These are phyloP conservation scores for Dichotomocladium elegans DNA, from an alignment of 371 early-diverging fungal genomes.

Conservation along the genomic window DNA sequence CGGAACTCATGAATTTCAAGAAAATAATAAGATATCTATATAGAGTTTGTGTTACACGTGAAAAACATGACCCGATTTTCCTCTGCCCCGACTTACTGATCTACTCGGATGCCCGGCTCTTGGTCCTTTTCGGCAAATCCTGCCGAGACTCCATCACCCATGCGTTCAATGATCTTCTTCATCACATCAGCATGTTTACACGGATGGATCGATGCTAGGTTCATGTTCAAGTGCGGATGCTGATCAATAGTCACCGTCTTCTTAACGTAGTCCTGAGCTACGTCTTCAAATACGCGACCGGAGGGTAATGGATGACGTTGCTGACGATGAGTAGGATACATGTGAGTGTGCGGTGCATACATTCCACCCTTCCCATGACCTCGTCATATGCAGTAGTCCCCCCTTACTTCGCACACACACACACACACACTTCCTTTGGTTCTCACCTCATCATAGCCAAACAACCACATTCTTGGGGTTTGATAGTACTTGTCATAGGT, in stretches of 20 bases:
- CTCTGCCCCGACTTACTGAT: slow-evolving; percentile 65
- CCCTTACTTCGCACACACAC: background rate
- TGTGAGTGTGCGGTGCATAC: background rate
- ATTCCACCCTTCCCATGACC: background rate
- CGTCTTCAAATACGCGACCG: slow-evolving; percentile 90
- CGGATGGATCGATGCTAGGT: slow-evolving; percentile 92
- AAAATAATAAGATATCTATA: slow-evolving; percentile 84
- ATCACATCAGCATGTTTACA: slow-evolving; percentile 98
- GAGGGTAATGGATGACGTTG: slow-evolving; percentile 83
- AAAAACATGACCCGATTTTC: background rate
- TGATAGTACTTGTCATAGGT: slow-evolving; percentile 99
- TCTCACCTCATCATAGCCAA: slow-evolving; percentile 92
- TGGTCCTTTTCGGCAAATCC: slow-evolving; percentile 13
- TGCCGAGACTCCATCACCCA: slow-evolving; percentile 46
- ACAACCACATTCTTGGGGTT: slow-evolving; percentile 95
- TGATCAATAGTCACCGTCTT: slow-evolving; percentile 97
- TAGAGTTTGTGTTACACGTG: background rate
- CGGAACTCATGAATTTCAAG: slow-evolving; percentile 93
- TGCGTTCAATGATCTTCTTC: slow-evolving; percentile 89
- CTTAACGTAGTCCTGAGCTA: slow-evolving; percentile 95
- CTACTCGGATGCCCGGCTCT: slow-evolving; percentile 71
- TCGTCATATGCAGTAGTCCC: too few relatives aligned
- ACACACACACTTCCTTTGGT: too few relatives aligned
- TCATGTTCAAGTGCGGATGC: slow-evolving; percentile 86
- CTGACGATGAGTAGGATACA: slow-evolving; percentile 10